phyloP scores from a whole-genome alignment of 352 stramenopile genomes.

The Phytophthora colocasiae region DNA sequence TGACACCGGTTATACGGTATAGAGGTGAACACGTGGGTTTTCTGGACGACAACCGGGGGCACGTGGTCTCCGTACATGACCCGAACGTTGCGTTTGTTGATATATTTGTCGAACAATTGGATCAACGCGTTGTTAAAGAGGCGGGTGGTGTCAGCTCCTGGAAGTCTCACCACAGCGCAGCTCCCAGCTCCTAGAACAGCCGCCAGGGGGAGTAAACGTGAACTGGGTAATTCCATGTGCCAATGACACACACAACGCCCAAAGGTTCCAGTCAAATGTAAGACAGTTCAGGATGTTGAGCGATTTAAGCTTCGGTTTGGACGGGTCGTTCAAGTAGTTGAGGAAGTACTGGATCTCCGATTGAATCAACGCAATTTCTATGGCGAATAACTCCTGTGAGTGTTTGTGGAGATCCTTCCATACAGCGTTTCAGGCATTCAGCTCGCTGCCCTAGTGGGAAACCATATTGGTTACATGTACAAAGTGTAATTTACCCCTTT shows the following conservation, averaged over 20 bases:
- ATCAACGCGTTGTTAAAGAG: constrained; percentile 67
- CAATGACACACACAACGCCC: constrained; percentile 90
- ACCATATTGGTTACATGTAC: too few species aligned
- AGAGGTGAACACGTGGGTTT: constrained; percentile 34
- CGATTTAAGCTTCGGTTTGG: constrained; percentile 48
- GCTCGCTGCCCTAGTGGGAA: too few species aligned
- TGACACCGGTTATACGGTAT: too few species aligned
- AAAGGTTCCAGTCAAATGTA: constrained; percentile 77
- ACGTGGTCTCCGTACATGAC: constrained; percentile 79
- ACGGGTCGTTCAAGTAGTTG: constrained; percentile 75
- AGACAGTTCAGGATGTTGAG: constrained; percentile 66
- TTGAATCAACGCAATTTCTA: constrained; percentile 58
- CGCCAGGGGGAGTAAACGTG: constrained; percentile 82
- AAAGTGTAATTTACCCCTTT: too few species aligned
- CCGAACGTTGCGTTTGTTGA: constrained; percentile 79
- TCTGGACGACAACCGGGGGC: too few species aligned
- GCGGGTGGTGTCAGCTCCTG: constrained; percentile 84
- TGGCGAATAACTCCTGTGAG: constrained; percentile 63
- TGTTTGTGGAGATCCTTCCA: constrained; percentile 80
- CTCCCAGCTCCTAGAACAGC: constrained; percentile 92
- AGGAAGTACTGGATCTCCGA: constrained; percentile 79
- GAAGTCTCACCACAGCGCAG: constrained; percentile 92
- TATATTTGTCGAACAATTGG: constrained; percentile 72
- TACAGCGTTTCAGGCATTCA: constrained; percentile 29
- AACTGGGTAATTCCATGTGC: constrained; percentile 94